phyloP scores from a whole-genome alignment of 2,329 filamentous ascomycete genomes.

The Acrocalymma vagum region DNA sequence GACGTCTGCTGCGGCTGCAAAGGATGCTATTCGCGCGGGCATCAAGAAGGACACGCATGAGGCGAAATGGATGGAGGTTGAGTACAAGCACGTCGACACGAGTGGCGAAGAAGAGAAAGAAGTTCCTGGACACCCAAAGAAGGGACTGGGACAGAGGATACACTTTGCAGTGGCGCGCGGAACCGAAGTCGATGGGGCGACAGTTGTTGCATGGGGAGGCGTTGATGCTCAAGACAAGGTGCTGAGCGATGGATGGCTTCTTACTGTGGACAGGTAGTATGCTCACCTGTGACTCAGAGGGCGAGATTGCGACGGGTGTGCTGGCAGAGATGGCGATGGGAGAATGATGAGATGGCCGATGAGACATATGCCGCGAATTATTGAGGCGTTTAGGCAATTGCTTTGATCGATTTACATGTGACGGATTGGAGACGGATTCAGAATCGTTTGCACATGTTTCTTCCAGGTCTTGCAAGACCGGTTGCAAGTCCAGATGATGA shows the following conservation, averaged over 20 bases:
- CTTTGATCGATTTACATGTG: too few species aligned
- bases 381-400: too few species aligned
- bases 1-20: constrained; percentile 57
- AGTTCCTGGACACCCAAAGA: constrained; percentile 45
- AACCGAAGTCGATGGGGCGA: constrained; percentile 57
- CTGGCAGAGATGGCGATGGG: too few species aligned
- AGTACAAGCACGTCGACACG: constrained; percentile 56
- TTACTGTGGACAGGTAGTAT: constrained; percentile 48
- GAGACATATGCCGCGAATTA: too few species aligned
- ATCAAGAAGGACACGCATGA: constrained; percentile 58
- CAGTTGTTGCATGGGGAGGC: constrained; percentile 64
- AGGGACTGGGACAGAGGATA: constrained; percentile 52
- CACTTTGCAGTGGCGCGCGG: constrained; percentile 49
- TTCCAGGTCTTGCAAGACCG: too few species aligned
- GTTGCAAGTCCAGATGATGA: too few species aligned
- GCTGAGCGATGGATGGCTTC: constrained; percentile 51
- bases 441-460: too few species aligned
- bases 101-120: constrained; percentile 54
- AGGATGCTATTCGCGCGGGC: constrained; percentile 58
- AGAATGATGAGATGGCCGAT: too few species aligned
- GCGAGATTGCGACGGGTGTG: too few species aligned
- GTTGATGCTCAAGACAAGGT: constrained; percentile 52
- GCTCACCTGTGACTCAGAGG: too few species aligned
- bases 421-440: too few species aligned
- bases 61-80: constrained; percentile 60